These are phyloP conservation scores for Leishmania major DNA, from an alignment of 208 protist genomes.

Conservation along the genomic window DNA sequence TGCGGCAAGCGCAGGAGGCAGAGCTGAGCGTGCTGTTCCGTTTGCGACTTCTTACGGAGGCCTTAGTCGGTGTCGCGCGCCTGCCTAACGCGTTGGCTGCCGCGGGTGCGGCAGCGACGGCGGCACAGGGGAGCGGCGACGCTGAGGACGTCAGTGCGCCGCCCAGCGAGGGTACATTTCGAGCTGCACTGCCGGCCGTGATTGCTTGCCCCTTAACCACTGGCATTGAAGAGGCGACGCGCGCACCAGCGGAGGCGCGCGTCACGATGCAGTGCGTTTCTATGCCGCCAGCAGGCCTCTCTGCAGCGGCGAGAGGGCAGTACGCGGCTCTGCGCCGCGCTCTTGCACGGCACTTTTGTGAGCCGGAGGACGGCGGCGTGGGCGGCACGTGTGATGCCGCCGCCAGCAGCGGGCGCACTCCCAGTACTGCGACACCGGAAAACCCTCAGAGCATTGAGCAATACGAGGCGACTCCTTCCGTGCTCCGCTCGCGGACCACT, in stretches of 20 bases:
- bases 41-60: background rate
- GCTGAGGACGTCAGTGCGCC: background rate
- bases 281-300: constrained; percentile 4
- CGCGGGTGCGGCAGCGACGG: background rate
- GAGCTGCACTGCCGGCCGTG: background rate
- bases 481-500: background rate
- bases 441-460: background rate
- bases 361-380: background rate
- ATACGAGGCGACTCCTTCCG: background rate
- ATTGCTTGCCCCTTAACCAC: background rate
- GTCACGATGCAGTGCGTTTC: background rate
- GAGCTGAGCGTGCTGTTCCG: constrained; percentile 3
- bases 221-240: background rate
- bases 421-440: background rate
- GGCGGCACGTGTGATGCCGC: background rate
- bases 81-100: background rate
- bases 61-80: background rate
- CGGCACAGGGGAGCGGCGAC: background rate
- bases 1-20: constrained; percentile 6
- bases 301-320: background rate
- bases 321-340: background rate
- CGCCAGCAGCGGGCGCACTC: background rate
- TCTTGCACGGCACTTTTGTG: background rate
- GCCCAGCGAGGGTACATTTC: background rate
- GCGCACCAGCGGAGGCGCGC: background rate